A percentile compares a stretch with the other conserved stretches of the same genome.
These are phyloP conservation scores for Rhodotorula sp. DNA, from an alignment of 1,284 basidiomycete genomes.

Conservation along the genomic window DNA sequence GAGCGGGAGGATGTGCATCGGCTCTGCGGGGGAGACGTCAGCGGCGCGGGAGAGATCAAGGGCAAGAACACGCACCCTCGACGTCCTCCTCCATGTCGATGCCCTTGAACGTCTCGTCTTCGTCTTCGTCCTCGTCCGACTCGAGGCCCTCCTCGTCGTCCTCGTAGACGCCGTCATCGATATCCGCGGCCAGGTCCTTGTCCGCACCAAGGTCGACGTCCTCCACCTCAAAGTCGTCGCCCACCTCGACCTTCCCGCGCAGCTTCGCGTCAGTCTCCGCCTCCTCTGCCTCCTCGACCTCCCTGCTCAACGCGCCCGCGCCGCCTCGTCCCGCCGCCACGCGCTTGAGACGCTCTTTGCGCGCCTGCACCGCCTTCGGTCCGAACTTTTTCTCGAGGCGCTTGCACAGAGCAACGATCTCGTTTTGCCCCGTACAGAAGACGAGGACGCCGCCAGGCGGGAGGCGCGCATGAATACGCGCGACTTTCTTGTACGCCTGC, in stretches of 20 bases:
- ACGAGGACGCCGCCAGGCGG: constrained; percentile 72
- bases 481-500: constrained; percentile 86
- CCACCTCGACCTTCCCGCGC: constrained; percentile 25
- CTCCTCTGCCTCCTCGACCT: constrained; percentile 32
- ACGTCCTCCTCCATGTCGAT: constrained; percentile 62
- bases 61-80: constrained; percentile 57
- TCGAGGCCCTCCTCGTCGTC: constrained; percentile 55
- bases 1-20: constrained; percentile 71
- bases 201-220: constrained; percentile 71
- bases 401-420: constrained; percentile 67
- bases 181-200: constrained; percentile 60
- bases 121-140: constrained; percentile 43
- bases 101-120: constrained; percentile 57
- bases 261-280: constrained; percentile 23
- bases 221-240: constrained; percentile 68
- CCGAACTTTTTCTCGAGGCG: constrained; percentile 79
- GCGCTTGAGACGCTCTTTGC: constrained; percentile 53
- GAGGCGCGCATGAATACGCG: constrained; percentile 72
- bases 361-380: constrained; percentile 63
- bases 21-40: constrained; percentile 53
- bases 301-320: constrained; percentile 8
- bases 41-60: background rate
- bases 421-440: constrained; percentile 76
- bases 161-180: constrained; percentile 57
- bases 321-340: constrained; percentile 30